Conservation (phyloP, 176 grass and related monocot genomes). For the Lolium multiflorum region DNA sequence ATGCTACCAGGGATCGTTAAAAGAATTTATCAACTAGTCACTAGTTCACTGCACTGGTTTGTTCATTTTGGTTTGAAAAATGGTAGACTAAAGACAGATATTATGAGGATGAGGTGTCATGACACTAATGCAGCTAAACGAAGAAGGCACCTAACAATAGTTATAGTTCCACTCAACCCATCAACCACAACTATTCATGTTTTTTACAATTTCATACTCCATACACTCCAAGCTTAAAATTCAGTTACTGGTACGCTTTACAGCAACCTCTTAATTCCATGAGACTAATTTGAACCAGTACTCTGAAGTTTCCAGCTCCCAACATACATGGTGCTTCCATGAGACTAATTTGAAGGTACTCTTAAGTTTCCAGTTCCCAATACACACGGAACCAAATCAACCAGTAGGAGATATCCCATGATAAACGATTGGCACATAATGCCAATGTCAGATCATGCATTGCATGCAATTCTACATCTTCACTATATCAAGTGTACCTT, state of each 20-base stretch:
- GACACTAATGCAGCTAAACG: conserved; percentile 8
- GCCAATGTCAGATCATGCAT: not conserved
- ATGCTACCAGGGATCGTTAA: not conserved
- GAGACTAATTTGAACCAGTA: not conserved
- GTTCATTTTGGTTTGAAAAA: not conserved
- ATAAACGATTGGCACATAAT: not conserved
- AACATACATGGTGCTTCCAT: not conserved
- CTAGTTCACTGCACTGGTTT: not conserved
- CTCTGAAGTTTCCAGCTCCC: conserved; percentile 11
- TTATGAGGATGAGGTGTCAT: not conserved
- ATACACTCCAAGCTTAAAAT: conserved; percentile 24
- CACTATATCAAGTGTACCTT: not conserved
- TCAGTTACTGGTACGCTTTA: not conserved
- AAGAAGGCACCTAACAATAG: not conserved
- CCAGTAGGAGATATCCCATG: not conserved
- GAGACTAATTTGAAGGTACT: not conserved
- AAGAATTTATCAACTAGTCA: conserved; percentile 5
- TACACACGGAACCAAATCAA: not conserved
- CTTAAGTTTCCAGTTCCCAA: conserved; percentile 20
- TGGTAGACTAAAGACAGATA: conserved; percentile 13
- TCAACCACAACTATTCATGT: conserved; percentile 25
- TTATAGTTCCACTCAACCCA: conserved; percentile 6
- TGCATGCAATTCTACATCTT: not conserved
- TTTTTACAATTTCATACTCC: not conserved
- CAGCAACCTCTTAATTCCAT: not conserved